Conservation (phyloP, 2,329 filamentous ascomycete genomes). For the Blastomyces parvus region DNA sequence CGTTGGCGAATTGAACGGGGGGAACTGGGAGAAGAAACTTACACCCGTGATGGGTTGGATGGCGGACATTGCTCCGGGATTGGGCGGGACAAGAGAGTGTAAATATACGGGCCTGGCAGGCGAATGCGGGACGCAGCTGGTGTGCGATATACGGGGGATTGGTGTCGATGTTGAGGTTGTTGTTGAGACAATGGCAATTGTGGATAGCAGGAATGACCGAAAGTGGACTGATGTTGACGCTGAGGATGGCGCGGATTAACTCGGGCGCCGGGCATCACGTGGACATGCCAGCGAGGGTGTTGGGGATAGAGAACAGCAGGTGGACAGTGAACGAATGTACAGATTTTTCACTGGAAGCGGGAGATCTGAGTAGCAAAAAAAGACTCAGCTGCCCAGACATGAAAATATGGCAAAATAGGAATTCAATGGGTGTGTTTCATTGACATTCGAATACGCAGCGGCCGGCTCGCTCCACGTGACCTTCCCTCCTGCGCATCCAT, state of each 20-base stretch:
- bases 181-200: neutral
- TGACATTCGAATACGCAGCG: neutral
- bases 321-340: no score
- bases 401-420: no score
- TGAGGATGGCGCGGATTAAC: neutral
- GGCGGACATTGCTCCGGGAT: constrained; percentile 21
- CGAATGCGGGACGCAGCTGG: constrained; percentile 15
- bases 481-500: no score
- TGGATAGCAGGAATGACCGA: neutral
- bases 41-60: constrained; percentile 41
- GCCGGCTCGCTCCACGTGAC: no score
- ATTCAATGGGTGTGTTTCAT: no score
- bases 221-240: neutral
- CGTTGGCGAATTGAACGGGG: neutral
- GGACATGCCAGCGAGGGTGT: neutral
- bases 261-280: neutral
- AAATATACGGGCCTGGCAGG: constrained; percentile 16
- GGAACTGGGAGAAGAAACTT: constrained; percentile 21
- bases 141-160: neutral
- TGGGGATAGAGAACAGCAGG: no score
- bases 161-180: neutral
- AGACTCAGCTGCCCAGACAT: neutral
- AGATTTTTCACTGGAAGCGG: neutral
- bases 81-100: constrained; percentile 17
- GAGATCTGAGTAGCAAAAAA: neutral